phyloP scores from a whole-genome alignment of 2,329 filamentous ascomycete genomes.

The Bipolaris gigantea region DNA sequence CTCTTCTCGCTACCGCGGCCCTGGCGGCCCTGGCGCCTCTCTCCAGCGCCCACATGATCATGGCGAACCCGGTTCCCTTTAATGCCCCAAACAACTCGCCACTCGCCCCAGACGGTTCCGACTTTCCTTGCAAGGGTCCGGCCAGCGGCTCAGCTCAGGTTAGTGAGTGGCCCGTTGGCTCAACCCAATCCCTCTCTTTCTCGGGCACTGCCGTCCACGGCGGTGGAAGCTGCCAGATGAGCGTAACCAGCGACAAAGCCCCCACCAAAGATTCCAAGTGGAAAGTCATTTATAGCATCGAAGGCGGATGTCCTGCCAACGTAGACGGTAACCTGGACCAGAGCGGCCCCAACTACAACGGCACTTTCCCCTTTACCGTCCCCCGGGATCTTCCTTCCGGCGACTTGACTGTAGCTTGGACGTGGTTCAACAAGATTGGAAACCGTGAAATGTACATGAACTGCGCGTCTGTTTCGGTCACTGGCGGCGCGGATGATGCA shows the following conservation, averaged over 20 bases:
- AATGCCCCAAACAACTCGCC: conserved; percentile 61
- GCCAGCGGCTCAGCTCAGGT: conserved; percentile 49
- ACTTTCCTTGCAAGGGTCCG: conserved; percentile 79
- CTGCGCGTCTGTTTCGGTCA: conserved; percentile 63
- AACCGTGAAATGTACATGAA: conserved; percentile 98
- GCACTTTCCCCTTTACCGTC: conserved; percentile 50
- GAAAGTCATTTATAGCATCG: conserved; percentile 86
- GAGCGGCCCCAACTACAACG: conserved; percentile 45
- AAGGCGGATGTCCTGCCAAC: conserved; percentile 74
- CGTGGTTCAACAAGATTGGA: conserved; percentile 86
- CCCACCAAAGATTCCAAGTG: conserved; percentile 70
- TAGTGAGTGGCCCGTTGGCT: conserved; percentile 68
- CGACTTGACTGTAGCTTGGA: conserved; percentile 79
- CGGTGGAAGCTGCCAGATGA: conserved; percentile 88
- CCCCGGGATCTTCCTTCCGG: conserved; percentile 74
- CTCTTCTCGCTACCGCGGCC: conserved; percentile 17
- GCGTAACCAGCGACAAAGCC: conserved; percentile 72
- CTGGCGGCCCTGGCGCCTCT: conserved; percentile 53
- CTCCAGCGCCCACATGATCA: conserved; percentile 72
- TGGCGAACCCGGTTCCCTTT: conserved; percentile 70
- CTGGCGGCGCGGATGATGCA: conserved; percentile 53
- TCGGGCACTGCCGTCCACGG: conserved; percentile 76
- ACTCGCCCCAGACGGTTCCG: conserved; percentile 56
- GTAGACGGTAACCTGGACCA: conserved; percentile 9
- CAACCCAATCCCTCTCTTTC: conserved; percentile 64